Conservation (phyloP, 73 alveolate genomes). For the Uronychia binucleata region DNA sequence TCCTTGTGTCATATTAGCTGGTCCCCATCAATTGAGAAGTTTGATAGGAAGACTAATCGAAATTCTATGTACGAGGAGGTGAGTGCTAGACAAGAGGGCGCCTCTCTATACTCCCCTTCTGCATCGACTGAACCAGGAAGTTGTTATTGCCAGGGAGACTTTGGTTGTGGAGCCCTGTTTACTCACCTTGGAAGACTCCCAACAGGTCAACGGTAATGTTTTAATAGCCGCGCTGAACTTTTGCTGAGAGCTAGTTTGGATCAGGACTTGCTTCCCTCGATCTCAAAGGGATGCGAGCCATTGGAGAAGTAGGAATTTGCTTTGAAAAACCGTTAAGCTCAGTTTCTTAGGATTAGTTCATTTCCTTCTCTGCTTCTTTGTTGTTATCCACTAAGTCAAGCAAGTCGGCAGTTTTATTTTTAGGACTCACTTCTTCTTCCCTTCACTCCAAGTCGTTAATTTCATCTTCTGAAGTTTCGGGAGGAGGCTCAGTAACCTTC, state of each 20-base stretch:
- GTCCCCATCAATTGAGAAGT: neutral
- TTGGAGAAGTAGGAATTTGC: neutral
- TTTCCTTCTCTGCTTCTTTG: neutral
- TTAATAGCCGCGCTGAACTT: neutral
- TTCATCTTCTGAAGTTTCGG: neutral
- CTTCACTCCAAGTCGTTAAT: too few species aligned
- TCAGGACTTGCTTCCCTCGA: neutral
- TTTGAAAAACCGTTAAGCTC: neutral
- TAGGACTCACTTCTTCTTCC: too few species aligned
- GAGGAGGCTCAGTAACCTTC: neutral
- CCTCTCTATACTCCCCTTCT: too few species aligned
- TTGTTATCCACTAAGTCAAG: neutral
- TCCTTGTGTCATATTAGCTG: neutral
- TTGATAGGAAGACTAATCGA: neutral
- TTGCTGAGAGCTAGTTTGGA: neutral
- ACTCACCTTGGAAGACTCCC: neutral
- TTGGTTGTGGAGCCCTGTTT: too few species aligned
- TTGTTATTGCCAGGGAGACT: too few species aligned
- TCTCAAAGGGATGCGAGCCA: neutral
- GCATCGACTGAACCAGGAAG: too few species aligned
- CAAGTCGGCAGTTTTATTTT: too few species aligned
- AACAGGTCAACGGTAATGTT: neutral
- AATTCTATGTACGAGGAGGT: neutral
- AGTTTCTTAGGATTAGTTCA: neutral
- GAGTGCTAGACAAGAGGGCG: too few species aligned